phyloP scores from a whole-genome alignment of 129 eudicot species.

The Rutidosis leptorrhynchoides region DNA sequence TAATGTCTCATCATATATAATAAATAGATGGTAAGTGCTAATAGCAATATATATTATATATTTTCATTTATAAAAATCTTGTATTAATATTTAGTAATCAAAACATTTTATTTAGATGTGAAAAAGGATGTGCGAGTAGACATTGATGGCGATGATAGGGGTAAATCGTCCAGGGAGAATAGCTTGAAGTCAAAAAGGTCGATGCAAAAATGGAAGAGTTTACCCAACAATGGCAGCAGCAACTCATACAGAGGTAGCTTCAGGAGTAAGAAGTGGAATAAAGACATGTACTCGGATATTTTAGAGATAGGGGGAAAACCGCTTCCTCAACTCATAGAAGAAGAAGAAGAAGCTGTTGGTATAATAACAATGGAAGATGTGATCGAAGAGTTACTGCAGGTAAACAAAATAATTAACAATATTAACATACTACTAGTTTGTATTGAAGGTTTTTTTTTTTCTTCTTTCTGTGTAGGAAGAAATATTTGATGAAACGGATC shows the following conservation, averaged over 20 bases:
- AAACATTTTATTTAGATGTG: constrained; percentile 2
- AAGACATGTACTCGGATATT: constrained; percentile 78
- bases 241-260: constrained; percentile 45
- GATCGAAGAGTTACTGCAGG: constrained; percentile 65
- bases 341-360: constrained; percentile 88
- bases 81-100: constrained; percentile 4
- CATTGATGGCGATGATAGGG: constrained; percentile 37
- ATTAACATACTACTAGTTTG: not conserved
- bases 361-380: constrained; percentile 97
- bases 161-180: constrained; percentile 39
- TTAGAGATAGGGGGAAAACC: constrained; percentile 67
- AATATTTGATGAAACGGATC: constrained; percentile 90
- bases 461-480: constrained; percentile 60
- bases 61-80: not conserved
- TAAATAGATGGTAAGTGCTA: not conserved
- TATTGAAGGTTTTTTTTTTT: not conserved
- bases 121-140: constrained; percentile 64
- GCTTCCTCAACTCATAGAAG: constrained; percentile 71
- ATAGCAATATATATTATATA: no score
- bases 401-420: not conserved
- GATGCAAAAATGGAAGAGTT: constrained; percentile 81
- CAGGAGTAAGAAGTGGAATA: constrained; percentile 72
- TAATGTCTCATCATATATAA: not conserved
- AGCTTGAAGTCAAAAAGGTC: constrained; percentile 49
- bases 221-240: constrained; percentile 53